Percentiles rank a stretch among this genome's conserved stretches.
phyloP scores from a whole-genome alignment of 768 basidiomycete species.

The Suillus discolor region DNA sequence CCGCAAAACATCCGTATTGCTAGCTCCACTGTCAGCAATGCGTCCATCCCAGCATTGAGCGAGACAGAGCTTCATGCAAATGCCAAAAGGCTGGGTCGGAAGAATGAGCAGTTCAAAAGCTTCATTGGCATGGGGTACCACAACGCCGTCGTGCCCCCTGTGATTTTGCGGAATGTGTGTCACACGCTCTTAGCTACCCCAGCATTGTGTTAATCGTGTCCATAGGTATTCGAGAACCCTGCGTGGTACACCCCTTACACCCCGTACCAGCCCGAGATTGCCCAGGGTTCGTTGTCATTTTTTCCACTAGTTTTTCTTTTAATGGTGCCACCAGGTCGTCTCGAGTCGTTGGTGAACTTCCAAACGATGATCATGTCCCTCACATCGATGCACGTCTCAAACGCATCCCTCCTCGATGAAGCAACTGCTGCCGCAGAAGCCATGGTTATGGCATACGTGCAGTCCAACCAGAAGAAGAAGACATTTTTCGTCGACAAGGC shows the following conservation, averaged over 20 bases:
- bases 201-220: conserved; percentile 10
- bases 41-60: conserved; percentile 73
- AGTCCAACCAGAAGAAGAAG: conserved; percentile 67
- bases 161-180: conserved; percentile 87
- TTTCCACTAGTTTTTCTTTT: conserved; percentile 11
- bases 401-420: conserved; percentile 94
- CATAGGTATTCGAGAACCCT: conserved; percentile 88
- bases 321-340: conserved; percentile 61
- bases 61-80: conserved; percentile 82
- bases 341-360: conserved; percentile 95
- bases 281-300: conserved; percentile 72
- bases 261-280: conserved; percentile 95
- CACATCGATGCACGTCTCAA: conserved; percentile 93
- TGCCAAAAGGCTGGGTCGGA: conserved; percentile 73
- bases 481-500: conserved; percentile 85
- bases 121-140: conserved; percentile 99
- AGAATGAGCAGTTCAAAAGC: conserved; percentile 84
- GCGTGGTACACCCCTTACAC: conserved; percentile 99
- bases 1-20: conserved; percentile 80
- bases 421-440: conserved; percentile 94
- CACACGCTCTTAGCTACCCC: conserved; percentile 7
- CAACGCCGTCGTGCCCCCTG: conserved; percentile 91
- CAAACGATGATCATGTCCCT: conserved; percentile 96
- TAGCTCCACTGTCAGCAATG: conserved; percentile 58
- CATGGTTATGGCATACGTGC: conserved; percentile 92